These are phyloP conservation scores for Maudiozyma humilis DNA, from an alignment of 1,139 yeast genomes.

Conservation along the genomic window DNA sequence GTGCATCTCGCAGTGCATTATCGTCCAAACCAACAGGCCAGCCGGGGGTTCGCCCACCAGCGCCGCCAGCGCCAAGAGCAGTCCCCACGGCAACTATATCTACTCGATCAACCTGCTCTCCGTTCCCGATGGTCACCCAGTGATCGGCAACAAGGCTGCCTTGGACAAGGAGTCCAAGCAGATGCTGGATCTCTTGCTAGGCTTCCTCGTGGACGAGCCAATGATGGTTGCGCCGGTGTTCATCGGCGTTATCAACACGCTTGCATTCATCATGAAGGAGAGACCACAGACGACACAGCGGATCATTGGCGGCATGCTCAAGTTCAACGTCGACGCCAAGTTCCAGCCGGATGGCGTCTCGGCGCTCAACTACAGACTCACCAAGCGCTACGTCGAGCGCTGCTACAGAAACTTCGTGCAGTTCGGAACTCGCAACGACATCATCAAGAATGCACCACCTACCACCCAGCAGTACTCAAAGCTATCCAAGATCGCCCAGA, in stretches of 20 bases:
- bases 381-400: conserved; percentile 43
- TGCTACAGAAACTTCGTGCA: conserved; percentile 41
- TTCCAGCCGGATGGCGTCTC: conserved; percentile 33
- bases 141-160: conserved; percentile 43
- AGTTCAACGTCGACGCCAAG: conserved; percentile 35
- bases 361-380: conserved; percentile 35
- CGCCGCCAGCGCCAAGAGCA: conserved; percentile 8
- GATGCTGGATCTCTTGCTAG: conserved; percentile 56
- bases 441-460: conserved; percentile 26
- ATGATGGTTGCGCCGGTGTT: conserved; percentile 48
- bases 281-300: conserved; percentile 47
- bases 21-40: conserved; percentile 44
- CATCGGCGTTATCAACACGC: conserved; percentile 47
- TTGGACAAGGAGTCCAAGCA: conserved; percentile 69
- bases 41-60: conserved; percentile 13
- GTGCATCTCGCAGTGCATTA: conserved; percentile 63
- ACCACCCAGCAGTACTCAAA: conserved; percentile 22
- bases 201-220: conserved; percentile 45
- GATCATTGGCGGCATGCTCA: conserved; percentile 37
- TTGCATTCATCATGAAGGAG: conserved; percentile 45
- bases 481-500: conserved; percentile 29
- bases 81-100: conserved; percentile 7
- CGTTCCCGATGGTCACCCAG: conserved; percentile 59
- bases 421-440: conserved; percentile 33
- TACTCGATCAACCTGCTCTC: conserved; percentile 44